phyloP scores from a whole-genome alignment of 2,329 filamentous ascomycete genomes.

The Myriosclerotinia curreyana region DNA sequence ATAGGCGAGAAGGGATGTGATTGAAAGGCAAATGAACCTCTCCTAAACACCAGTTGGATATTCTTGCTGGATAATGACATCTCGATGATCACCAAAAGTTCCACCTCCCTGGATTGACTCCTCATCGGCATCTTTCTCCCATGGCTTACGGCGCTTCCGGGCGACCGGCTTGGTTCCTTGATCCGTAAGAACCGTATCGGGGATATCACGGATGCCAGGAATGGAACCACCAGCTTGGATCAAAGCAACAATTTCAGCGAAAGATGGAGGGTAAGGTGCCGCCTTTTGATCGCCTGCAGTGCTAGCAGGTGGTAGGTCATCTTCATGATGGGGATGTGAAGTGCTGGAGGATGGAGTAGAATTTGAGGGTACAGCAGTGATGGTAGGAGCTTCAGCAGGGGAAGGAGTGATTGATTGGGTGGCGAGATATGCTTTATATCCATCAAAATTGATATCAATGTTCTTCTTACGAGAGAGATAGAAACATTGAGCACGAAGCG shows the following conservation, averaged over 20 bases:
- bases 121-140: slow-evolving; percentile 62
- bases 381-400: slow-evolving; percentile 19
- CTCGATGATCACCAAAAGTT: slow-evolving; percentile 23
- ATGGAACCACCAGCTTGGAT: slow-evolving; percentile 80
- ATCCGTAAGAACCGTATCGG: slow-evolving; percentile 70
- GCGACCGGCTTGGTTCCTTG: slow-evolving; percentile 50
- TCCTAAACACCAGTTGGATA: slow-evolving; percentile 8
- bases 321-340: slow-evolving; percentile 18
- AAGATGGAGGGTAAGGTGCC: slow-evolving; percentile 75
- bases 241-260: slow-evolving; percentile 81
- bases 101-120: slow-evolving; percentile 32
- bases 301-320: slow-evolving; percentile 18
- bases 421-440: slow-evolving; percentile 62
- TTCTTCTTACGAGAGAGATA: slow-evolving; percentile 55
- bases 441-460: slow-evolving; percentile 59
- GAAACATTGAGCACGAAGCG: slow-evolving; percentile 65
- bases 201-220: slow-evolving; percentile 83
- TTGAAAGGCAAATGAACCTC: not conserved
- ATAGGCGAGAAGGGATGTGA: not conserved
- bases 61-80: slow-evolving; percentile 20
- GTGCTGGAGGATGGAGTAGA: slow-evolving; percentile 1
- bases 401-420: slow-evolving; percentile 23
- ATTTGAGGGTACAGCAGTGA: slow-evolving; percentile 1
- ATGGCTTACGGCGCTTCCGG: slow-evolving; percentile 60
- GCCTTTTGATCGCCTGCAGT: slow-evolving; percentile 39